phyloP scores from a whole-genome alignment of 305 asterid species.

The Petunia hybrid region DNA sequence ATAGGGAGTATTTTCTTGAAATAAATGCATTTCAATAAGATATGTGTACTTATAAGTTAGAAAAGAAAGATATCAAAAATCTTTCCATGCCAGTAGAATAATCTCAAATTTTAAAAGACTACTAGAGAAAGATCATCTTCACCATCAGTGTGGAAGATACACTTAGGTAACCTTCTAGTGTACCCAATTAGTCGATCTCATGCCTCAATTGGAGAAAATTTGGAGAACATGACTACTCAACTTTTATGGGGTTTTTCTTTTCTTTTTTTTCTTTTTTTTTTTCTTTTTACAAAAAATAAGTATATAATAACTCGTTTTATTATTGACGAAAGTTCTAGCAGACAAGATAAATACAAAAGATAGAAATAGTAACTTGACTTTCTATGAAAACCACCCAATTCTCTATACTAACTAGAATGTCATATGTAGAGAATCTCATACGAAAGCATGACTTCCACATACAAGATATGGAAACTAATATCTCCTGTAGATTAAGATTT shows the following conservation, averaged over 20 bases:
- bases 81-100: slow-evolving; percentile 16
- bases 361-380: not conserved
- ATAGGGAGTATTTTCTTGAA: slow-evolving; percentile 15
- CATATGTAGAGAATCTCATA: slow-evolving; percentile 5
- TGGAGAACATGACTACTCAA: slow-evolving; percentile 21
- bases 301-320: not conserved
- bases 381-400: not conserved
- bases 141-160: not conserved
- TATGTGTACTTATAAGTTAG: slow-evolving; percentile 7
- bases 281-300: too few species aligned
- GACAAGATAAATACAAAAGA: not conserved
- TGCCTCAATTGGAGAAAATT: slow-evolving; percentile 21
- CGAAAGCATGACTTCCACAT: slow-evolving; percentile 11
- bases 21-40: slow-evolving; percentile 5
- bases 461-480: slow-evolving; percentile 14
- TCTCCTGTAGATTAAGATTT: not conserved
- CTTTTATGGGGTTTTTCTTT: not conserved
- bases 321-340: slow-evolving; percentile 11
- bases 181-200: slow-evolving; percentile 12
- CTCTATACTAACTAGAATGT: not conserved
- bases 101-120: slow-evolving; percentile 13
- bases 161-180: not conserved
- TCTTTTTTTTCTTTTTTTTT: too few species aligned
- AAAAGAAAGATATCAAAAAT: not conserved
- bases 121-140: not conserved